Conservation (phyloP, 306 rosid genomes). For the Fragaria ananassa region DNA sequence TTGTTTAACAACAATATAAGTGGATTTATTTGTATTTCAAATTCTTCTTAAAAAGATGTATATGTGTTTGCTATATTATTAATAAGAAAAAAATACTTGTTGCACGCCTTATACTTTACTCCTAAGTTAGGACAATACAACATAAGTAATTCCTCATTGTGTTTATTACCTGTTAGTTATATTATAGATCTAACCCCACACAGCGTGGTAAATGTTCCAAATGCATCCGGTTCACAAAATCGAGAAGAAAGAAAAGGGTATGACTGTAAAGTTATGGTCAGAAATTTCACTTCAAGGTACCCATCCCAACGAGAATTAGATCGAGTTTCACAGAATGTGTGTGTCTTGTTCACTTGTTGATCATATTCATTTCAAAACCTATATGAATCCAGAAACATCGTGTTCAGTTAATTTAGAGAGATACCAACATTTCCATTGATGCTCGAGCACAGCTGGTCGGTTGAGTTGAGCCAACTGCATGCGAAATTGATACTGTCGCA, state of each 20-base stretch:
- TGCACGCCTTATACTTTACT: no score
- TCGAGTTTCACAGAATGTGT: slow-evolving; percentile 15
- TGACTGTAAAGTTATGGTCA: slow-evolving; percentile 4
- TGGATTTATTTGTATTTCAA: no score
- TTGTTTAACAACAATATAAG: no score
- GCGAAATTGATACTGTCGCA: not conserved
- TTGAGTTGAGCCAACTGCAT: slow-evolving; percentile 26
- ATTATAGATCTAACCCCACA: no score
- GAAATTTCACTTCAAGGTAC: slow-evolving; percentile 15
- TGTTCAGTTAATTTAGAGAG: slow-evolving; percentile 14
- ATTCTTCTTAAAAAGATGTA: no score
- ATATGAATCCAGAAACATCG: not conserved
- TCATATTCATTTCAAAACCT: not conserved
- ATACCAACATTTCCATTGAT: slow-evolving; percentile 58
- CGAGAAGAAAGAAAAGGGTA: not conserved
- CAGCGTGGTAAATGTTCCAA: no score
- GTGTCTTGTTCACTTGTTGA: not conserved
- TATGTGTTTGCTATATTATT: no score
- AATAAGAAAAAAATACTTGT: no score
- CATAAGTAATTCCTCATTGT: no score
- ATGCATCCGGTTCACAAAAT: not conserved
- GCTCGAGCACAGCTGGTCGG: slow-evolving; percentile 42
- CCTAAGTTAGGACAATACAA: no score
- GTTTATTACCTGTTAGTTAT: no score
- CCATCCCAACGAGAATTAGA: slow-evolving; percentile 24